Conservation (phyloP, 129 eudicot species). For the Lactuca sativa region DNA sequence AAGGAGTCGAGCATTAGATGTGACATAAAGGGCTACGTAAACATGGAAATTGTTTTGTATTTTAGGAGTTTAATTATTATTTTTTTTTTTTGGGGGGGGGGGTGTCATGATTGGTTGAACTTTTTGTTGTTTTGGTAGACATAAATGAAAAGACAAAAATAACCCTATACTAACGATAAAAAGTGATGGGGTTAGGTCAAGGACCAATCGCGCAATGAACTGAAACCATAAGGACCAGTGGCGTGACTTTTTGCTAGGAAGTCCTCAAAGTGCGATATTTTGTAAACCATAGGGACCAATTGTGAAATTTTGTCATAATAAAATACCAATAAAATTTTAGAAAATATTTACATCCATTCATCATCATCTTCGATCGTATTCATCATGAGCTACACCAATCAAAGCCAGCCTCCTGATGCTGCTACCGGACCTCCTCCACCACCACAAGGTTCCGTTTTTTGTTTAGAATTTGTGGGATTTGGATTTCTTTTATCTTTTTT, state of each 20-base stretch:
- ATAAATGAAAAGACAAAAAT: not conserved
- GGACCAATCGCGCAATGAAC: too few species aligned
- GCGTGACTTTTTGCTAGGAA: too few species aligned
- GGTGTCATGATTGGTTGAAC: slow-evolving; percentile 5
- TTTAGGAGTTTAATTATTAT: slow-evolving; percentile 9
- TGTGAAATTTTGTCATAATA: not conserved
- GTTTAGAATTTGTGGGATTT: not conserved
- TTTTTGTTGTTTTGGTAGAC: slow-evolving; percentile 20
- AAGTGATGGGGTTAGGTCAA: too few species aligned
- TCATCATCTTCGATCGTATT: not conserved
- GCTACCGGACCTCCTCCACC: slow-evolving; percentile 22
- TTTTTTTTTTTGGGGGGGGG: too few species aligned
- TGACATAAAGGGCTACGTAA: not conserved
- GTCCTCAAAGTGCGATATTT: too few species aligned
- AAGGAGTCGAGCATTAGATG: not conserved
- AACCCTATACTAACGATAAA: too few species aligned
- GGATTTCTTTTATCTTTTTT: not conserved
- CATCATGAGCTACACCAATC: slow-evolving; percentile 25
- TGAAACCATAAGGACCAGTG: too few species aligned
- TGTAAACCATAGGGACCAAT: too few species aligned
- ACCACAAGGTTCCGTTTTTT: slow-evolving; percentile 5
- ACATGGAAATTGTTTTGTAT: slow-evolving; percentile 1
- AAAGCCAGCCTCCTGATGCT: slow-evolving; percentile 23
- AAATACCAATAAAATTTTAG: slow-evolving; percentile 16
- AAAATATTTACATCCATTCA: slow-evolving; percentile 11